These are phyloP conservation scores for Cyclostephanos tholiformis DNA, from an alignment of 108 stramenopile species.

Conservation along the genomic window DNA sequence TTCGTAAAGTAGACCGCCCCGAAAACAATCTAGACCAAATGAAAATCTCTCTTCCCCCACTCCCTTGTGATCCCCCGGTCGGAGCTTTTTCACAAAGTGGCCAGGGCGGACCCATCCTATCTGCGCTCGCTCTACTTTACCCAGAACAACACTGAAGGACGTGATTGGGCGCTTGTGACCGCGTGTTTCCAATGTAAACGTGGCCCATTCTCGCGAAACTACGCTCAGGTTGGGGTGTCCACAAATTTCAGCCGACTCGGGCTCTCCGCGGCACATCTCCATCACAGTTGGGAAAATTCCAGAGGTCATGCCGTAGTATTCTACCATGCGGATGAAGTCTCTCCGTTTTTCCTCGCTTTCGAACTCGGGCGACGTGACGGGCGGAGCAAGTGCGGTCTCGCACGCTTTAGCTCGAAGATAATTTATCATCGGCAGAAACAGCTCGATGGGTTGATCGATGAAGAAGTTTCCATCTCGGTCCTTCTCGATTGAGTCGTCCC, in stretches of 20 bases:
- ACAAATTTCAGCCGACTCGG: slow-evolving; percentile 31
- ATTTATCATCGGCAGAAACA: slow-evolving; percentile 56
- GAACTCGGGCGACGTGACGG: slow-evolving; percentile 43
- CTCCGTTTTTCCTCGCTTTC: slow-evolving; percentile 28
- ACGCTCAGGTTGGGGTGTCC: slow-evolving; percentile 43
- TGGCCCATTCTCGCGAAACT: slow-evolving; percentile 38
- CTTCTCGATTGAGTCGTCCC: slow-evolving; percentile 63
- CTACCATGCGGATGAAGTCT: slow-evolving; percentile 63
- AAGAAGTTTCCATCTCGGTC: slow-evolving; percentile 67
- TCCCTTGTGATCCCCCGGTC: slow-evolving; percentile 48
- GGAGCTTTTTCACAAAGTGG: slow-evolving; percentile 43
- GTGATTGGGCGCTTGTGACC: slow-evolving; percentile 50
- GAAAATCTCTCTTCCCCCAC: slow-evolving; percentile 50
- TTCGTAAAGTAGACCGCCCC: slow-evolving; percentile 46
- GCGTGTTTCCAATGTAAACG: slow-evolving; percentile 44
- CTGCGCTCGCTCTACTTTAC: slow-evolving; percentile 47
- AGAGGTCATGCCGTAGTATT: slow-evolving; percentile 60
- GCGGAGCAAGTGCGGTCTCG: slow-evolving; percentile 41
- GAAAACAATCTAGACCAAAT: slow-evolving; percentile 51
- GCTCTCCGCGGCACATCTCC: slow-evolving; percentile 48
- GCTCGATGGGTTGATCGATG: slow-evolving; percentile 55
- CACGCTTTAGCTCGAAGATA: slow-evolving; percentile 52
- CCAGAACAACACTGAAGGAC: slow-evolving; percentile 49
- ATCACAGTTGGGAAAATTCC: slow-evolving; percentile 57
- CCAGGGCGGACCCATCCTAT: slow-evolving; percentile 47